phyloP scores from a whole-genome alignment of 805 yeast genomes.

The Teunomyces barrocoloradensis region DNA sequence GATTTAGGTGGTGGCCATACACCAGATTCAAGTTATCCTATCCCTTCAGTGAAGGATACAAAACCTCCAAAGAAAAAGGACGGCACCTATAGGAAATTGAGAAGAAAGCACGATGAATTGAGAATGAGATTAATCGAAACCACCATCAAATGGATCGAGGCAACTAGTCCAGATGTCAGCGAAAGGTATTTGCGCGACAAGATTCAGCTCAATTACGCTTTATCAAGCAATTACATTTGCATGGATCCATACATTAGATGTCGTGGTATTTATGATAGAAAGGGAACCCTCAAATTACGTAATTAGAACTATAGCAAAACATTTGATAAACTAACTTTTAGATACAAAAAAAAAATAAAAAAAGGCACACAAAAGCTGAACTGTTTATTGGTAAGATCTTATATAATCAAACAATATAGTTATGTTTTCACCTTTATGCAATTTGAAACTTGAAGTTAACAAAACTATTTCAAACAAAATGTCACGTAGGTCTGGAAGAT shows the following conservation, averaged over 20 bases:
- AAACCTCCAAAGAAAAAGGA: constrained; percentile 37
- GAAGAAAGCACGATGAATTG: constrained; percentile 53
- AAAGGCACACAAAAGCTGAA: neutral
- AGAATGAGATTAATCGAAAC: constrained; percentile 54
- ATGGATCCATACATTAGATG: constrained; percentile 83
- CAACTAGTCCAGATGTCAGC: constrained; percentile 50
- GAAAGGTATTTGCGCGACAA: constrained; percentile 52
- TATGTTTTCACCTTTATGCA: neutral
- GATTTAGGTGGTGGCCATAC: constrained; percentile 73
- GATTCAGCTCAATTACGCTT: constrained; percentile 46
- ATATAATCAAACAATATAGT: neutral
- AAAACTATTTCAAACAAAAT: constrained; percentile 8
- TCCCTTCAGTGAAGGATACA: constrained; percentile 60
- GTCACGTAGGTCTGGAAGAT: constrained; percentile 33
- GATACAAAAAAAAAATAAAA: neutral
- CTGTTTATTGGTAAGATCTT: neutral
- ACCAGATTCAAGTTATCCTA: constrained; percentile 55
- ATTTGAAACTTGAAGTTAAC: neutral
- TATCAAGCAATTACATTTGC: constrained; percentile 61
- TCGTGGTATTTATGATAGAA: constrained; percentile 75
- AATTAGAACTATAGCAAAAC: neutral
- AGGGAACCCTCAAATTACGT: constrained; percentile 45
- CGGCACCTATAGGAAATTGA: constrained; percentile 39
- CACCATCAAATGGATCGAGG: constrained; percentile 76
- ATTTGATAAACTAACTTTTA: neutral